Evolutionary conservation across 306 rosid genomes (phyloP).

Genomic region (Parietaria judaica): DNA sequence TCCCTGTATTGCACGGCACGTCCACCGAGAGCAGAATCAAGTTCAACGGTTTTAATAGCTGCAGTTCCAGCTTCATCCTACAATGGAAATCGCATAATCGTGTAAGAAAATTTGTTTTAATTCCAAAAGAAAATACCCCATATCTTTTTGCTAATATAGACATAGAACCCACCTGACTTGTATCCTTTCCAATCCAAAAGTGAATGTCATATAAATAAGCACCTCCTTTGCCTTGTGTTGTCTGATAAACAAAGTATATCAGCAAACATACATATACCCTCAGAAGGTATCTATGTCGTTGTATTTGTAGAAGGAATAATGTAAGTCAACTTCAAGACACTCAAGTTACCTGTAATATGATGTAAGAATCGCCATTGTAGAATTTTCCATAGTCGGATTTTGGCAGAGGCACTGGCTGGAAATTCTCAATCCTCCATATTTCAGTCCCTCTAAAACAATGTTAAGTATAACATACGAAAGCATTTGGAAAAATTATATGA

Average conservation of each 20-base stretch:
- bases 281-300: too few relatives aligned
- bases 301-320: not conserved
- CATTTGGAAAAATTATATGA: not conserved
- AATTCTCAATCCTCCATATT: conserved; percentile 97
- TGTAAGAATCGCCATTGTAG: conserved; percentile 90
- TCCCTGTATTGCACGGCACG: conserved; percentile 97
- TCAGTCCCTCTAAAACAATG: conserved; percentile 74
- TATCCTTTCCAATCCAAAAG: conserved; percentile 99
- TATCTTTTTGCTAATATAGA: not conserved
- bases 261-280: conserved; percentile 9
- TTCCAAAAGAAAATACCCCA: conserved; percentile 4
- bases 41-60: conserved; percentile 90
- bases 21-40: conserved; percentile 86
- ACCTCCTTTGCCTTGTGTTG: conserved; percentile 89
- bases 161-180: conserved; percentile 70
- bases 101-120: conserved; percentile 6
- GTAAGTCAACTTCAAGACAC: conserved; percentile 17
- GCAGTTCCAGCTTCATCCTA: conserved; percentile 99
- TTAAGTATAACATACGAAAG: conserved; percentile 48
- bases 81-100: conserved; percentile 16
- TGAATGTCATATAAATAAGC: conserved; percentile 72
- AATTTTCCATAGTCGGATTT: conserved; percentile 94
- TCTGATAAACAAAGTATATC: conserved; percentile 43
- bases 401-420: conserved; percentile 84
- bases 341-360: conserved; percentile 67